Evolutionary conservation across 2,329 filamentous ascomycete genomes (phyloP).

Genomic region (Alternaria triticimaculans): DNA sequence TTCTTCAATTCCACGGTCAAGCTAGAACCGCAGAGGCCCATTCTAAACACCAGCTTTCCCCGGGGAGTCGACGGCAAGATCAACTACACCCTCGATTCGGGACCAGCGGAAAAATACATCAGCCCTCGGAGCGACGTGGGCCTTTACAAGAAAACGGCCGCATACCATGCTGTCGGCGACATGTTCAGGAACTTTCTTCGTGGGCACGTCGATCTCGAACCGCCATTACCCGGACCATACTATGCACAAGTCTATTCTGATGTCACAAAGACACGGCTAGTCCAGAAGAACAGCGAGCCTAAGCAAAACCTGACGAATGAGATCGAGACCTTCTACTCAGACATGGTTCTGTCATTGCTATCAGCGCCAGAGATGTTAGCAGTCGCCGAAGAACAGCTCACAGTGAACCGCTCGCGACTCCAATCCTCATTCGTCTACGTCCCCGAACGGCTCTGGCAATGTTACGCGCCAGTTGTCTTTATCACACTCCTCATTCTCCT

Average conservation of each 20-base stretch:
- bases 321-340: slow-evolving; percentile 41
- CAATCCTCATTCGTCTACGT: slow-evolving; percentile 43
- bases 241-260: slow-evolving; percentile 39
- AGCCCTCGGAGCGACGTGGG: slow-evolving; percentile 32
- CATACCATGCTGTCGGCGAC: slow-evolving; percentile 44
- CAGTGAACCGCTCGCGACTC: slow-evolving; percentile 31
- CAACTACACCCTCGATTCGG: slow-evolving; percentile 40
- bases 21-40: slow-evolving; percentile 32
- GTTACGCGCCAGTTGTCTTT: slow-evolving; percentile 44
- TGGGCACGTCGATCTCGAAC: slow-evolving; percentile 39
- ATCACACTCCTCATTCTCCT: slow-evolving; percentile 36
- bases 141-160: slow-evolving; percentile 42
- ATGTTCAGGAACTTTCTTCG: slow-evolving; percentile 40
- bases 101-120: slow-evolving; percentile 33
- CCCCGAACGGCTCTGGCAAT: slow-evolving; percentile 40
- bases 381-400: slow-evolving; percentile 16
- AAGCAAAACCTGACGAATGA: slow-evolving; percentile 28
- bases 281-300: slow-evolving; percentile 43
- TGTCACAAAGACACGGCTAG: slow-evolving; percentile 53
- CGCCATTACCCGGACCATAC: slow-evolving; percentile 34
- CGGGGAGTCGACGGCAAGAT: slow-evolving; percentile 45
- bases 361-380: slow-evolving; percentile 43
- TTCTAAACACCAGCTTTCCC: slow-evolving; percentile 41
- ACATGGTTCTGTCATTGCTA: slow-evolving; percentile 46
- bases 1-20: slow-evolving; percentile 30